Conservation (phyloP, 495 filamentous ascomycete genomes). For the Penicillium odoratum region DNA sequence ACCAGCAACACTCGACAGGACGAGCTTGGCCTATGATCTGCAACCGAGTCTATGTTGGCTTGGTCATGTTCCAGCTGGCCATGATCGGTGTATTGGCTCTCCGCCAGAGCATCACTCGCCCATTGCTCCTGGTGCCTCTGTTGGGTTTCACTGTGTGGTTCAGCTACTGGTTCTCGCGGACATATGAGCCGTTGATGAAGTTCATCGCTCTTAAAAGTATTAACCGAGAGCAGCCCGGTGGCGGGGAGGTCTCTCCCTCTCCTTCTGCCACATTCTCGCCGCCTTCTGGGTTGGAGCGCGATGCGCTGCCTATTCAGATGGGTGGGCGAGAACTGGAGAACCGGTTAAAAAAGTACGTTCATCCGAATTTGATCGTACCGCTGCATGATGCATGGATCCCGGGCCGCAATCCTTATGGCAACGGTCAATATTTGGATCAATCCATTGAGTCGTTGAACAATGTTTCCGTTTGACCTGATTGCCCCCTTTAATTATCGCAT, state of each 20-base stretch:
- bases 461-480: constrained; percentile 5
- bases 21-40: constrained; percentile 95
- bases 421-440: constrained; percentile 20
- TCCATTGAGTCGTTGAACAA: constrained; percentile 24
- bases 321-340: constrained; percentile 41
- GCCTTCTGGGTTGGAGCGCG: constrained; percentile 46
- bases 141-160: constrained; percentile 81
- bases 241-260: constrained; percentile 39
- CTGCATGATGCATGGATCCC: constrained; percentile 49
- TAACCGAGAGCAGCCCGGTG: constrained; percentile 48
- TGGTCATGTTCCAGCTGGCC: constrained; percentile 84
- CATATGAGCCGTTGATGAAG: constrained; percentile 81
- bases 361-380: constrained; percentile 47
- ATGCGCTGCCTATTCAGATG: constrained; percentile 41
- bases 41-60: constrained; percentile 78
- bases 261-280: constrained; percentile 39
- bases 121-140: constrained; percentile 73
- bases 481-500: background rate
- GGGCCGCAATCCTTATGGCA: constrained; percentile 20
- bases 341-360: constrained; percentile 48
- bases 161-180: constrained; percentile 67
- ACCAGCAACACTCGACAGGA: constrained; percentile 91
- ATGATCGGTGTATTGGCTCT: constrained; percentile 86
- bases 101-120: constrained; percentile 65
- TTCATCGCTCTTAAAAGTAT: constrained; percentile 92